Evolutionary conservation across 768 basidiomycete genomes (phyloP), one percentile per base, ranked within the genome.

Genomic region (Tricholoma saponaceum): DNA sequence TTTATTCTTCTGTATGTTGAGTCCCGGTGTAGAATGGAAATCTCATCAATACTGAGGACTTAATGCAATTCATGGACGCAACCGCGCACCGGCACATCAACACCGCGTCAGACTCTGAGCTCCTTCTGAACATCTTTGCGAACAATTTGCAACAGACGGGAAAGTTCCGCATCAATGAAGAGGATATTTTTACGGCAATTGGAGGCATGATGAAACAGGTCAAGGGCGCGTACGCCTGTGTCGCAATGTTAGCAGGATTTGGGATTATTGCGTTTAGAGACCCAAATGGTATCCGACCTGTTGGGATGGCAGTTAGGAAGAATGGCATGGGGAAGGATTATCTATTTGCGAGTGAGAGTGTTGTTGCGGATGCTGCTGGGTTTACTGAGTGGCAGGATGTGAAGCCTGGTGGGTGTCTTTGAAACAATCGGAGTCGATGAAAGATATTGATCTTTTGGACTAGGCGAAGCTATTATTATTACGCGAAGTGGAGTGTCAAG

Each of bases 241-340:
- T 95, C 10, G 93, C 91, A n/a, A 98, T 99, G 97, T 83, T 99
- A 39, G 96, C 97, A 26, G 97, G 97, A 37, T 98, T 98, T 70
- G 97, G 97, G 0, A 88, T 98, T 58, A 95, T 99, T 68, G 97
- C 90, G 0, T 99, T 99, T 78, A 82, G 97, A 60, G 97, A 99
- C 73, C 97, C 95, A 8, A 97, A 98, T 67, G 97, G 97, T 49
- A 98, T 99, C 63, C 81, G 97, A 32, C 97, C 97, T 1, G 76
- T 95, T 28, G 97, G 97, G 1, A 82, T 95, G 79, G 95, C 84
- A 1, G 81, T 80, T 25, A 79, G 96, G 50, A 83, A 81, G 58
- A 67, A 74, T 9, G 76, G 73, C 4, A 72, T 69, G 2, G 90
- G 89, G 5, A 81, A 74, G 56, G 97, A 99, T 69, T 96, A 96